phyloP scores from a whole-genome alignment of 225 moss, liverwort and hornwort species.

The Rhytidiadelphus loreus region DNA sequence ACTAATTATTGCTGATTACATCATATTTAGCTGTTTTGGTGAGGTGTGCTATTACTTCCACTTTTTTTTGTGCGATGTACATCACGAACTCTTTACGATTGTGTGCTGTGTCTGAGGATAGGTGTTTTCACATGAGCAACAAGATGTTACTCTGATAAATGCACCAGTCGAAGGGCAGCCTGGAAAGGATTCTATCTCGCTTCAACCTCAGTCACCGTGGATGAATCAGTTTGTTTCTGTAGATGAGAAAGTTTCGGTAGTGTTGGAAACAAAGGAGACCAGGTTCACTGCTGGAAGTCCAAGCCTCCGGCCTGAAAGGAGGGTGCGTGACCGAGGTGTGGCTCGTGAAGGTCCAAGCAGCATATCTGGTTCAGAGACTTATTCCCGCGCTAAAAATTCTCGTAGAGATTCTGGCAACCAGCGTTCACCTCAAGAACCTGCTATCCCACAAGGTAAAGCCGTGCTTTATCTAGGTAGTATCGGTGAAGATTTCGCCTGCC shows the following conservation, averaged over 20 bases:
- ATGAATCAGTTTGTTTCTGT: conserved; percentile 33
- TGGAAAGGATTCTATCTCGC: conserved; percentile 15
- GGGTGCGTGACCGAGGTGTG: conserved; percentile 45
- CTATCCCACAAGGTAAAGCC: conserved; percentile 18
- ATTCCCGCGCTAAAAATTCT: conserved; percentile 35
- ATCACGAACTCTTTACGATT: background rate
- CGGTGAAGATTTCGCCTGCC: background rate
- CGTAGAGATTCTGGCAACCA: conserved; percentile 38
- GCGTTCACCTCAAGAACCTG: conserved; percentile 34
- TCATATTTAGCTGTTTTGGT: background rate
- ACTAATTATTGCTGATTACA: background rate
- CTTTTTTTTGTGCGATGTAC: background rate
- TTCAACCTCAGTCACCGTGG: conserved; percentile 47
- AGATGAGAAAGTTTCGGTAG: conserved; percentile 27
- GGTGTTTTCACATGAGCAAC: conserved; percentile 16
- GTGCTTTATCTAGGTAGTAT: background rate
- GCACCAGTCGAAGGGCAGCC: conserved; percentile 11
- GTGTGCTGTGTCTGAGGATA: conserved; percentile 1
- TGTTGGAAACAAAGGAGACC: conserved; percentile 26
- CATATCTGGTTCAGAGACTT: conserved; percentile 18
- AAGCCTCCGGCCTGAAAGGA: conserved; percentile 59
- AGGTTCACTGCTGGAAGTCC: conserved; percentile 18
- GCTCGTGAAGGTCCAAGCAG: conserved; percentile 32
- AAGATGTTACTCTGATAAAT: conserved; percentile 1
- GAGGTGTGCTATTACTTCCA: background rate